Percentiles rank a stretch among this genome's conserved stretches.
These are phyloP conservation scores for Brassica rapa DNA, from an alignment of 345 rosid genomes.

Conservation along the genomic window DNA sequence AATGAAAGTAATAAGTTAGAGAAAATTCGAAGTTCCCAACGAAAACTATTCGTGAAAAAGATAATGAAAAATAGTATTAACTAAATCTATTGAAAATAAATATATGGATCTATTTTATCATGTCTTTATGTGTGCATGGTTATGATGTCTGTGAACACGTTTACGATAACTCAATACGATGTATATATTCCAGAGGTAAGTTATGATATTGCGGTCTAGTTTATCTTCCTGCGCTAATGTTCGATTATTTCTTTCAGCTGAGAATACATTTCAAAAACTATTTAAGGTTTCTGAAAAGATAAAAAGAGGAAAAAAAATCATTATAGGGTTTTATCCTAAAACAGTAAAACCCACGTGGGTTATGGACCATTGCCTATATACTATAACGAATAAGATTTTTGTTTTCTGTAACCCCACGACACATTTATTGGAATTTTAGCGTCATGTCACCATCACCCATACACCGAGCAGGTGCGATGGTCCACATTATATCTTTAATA, in stretches of 20 bases:
- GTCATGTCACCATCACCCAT: slow-evolving; percentile 33
- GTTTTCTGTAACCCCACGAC: slow-evolving; percentile 37
- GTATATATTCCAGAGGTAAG: background rate
- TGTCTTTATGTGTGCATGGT: background rate
- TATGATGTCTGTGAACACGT: background rate
- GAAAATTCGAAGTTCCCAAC: background rate
- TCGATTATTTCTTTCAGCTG: background rate
- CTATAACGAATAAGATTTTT: slow-evolving; percentile 28
- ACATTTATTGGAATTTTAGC: slow-evolving; percentile 30
- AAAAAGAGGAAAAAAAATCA: background rate
- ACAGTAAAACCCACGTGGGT: slow-evolving; percentile 45
- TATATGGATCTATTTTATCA: background rate
- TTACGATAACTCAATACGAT: background rate
- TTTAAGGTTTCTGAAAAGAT: background rate
- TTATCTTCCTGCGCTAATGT: background rate
- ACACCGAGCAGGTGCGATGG: slow-evolving; percentile 34
- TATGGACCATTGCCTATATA: background rate
- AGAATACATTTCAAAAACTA: background rate
- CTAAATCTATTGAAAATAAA: background rate
- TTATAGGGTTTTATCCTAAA: slow-evolving; percentile 12
- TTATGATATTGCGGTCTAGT: background rate
- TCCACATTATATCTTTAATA: slow-evolving; percentile 19
- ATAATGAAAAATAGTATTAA: background rate
- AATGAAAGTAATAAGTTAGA: background rate
- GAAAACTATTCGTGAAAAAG: background rate